Evolutionary conservation across 2,329 filamentous ascomycete species (phyloP), one percentile per base, ranked within the genome.

Genomic region (Madurella mycetomatis): DNA sequence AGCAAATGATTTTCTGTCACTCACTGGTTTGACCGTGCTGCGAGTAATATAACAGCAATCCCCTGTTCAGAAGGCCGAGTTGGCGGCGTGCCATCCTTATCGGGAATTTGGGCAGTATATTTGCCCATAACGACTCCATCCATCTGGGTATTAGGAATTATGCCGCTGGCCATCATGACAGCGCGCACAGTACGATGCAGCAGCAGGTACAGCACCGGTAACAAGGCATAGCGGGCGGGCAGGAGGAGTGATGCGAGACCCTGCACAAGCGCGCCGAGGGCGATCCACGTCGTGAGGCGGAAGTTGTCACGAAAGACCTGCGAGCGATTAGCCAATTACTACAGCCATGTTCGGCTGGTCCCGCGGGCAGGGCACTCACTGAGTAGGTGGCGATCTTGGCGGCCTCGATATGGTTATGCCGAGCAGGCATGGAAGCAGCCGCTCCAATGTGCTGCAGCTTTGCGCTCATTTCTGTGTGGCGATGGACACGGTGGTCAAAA

Each of bases 1-100:
- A 3, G 7, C 25, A 25, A 25, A 25, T 1, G 32, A 2, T 9
- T 12, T 2, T 1, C 2, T 5, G 4, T n/a, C 25, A 39, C 52
- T 8, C 15, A 54, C 52, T 54, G 52, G 19, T 54, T 54, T 11
- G 52, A 49, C 7, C 52, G 46, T 5, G 47, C 19, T 8, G 45
- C 52, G 1, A 54, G 19, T n/a, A 54, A 43, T 16, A 54, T 54
- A 25, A 50, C 34, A 19, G 47, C 43, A 9, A 54, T 34, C 11
- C 50, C 52, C 18, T 54, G 30, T 1, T 46, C 47, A 3, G 47
- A 17, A 16, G 41, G 31, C 3, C 13, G n/a, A 9, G 16, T 25
- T 8, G 52, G 41, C n/a, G 31, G 52, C 3, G 41, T 41, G 15
- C 52, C 34, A 18, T 54, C 41, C 15, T 40, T 37, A 1, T 32